Base-by-base conservation (phyloP, 2,329 filamentous ascomycete species). In the Apiospora pterosperma region DNA sequence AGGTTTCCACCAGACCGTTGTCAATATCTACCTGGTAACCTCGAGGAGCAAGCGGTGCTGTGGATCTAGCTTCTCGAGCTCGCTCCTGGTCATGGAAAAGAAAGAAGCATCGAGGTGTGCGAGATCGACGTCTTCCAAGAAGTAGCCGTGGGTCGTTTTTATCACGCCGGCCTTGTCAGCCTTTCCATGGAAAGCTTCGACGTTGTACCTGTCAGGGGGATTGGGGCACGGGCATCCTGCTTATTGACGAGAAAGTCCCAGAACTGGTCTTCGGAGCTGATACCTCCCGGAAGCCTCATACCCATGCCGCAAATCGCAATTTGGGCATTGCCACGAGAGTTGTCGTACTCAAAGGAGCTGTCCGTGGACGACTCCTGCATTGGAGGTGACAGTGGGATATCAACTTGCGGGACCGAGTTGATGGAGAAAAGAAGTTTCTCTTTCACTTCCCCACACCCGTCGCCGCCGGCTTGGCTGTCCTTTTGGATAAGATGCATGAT, bases 21-120 rank as follows among this genome's bases (percentile, higher is more conserved):
- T n/a, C n/a, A n/a, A n/a, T n/a, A n/a, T n/a, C n/a, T n/a, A n/a
- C n/a, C n/a, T n/a, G n/a, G n/a, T n/a, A n/a, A n/a, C n/a, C n/a
- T n/a, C n/a, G n/a, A n/a, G n/a, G n/a, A n/a, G n/a, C n/a, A n/a
- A n/a, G 72, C 71, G n/a, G n/a, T n/a, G n/a, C n/a, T n/a, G n/a
- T n/a, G 74, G 74, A 31, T 76, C 74, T 62, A 71, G 69, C 19
- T 63, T 62, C 61, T 71, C 69, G 23, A 73, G 61, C 59, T 76
- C 68, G 25, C 39, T 14, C n/a, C 63, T 65, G 12, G 67, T 63
- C 67, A 71, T 69, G 55, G 65, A 68, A 58, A 72, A 70, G n/a
- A 71, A 65, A 25, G 65, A 68, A 8, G 68, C 63, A 39, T 72
- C 70, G 28, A 72, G 66, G 5, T 41, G 38, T 19, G 62, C 66